These are phyloP conservation scores for Saccharomycopsis javanensis DNA, from an alignment of 805 yeast species.

Conservation along the genomic window DNA sequence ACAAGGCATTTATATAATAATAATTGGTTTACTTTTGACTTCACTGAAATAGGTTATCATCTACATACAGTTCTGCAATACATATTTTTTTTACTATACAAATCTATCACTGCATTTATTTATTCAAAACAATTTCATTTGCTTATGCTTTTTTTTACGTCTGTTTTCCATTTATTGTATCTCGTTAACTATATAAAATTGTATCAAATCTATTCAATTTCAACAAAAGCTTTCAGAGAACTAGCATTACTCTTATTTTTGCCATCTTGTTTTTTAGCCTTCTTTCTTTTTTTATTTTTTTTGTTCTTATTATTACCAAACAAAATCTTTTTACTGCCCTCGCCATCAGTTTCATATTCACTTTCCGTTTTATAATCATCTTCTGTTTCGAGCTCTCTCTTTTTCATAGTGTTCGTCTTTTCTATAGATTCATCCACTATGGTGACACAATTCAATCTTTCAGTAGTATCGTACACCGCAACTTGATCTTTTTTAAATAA, in stretches of 20 bases:
- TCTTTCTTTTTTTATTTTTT: slow-evolving; percentile 32
- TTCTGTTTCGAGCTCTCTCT: slow-evolving; percentile 36
- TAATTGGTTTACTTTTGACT: too few relatives aligned
- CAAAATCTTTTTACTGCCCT: slow-evolving; percentile 50
- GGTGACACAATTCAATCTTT: slow-evolving; percentile 79
- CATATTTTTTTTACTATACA: too few relatives aligned
- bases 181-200: too few relatives aligned
- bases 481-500: slow-evolving; percentile 58
- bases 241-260: slow-evolving; percentile 28
- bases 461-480: slow-evolving; percentile 86
- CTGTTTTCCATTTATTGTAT: too few relatives aligned
- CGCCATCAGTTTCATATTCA: slow-evolving; percentile 70
- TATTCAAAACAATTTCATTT: too few relatives aligned
- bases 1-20: too few relatives aligned
- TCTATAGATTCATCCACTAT: slow-evolving; percentile 73
- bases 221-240: slow-evolving; percentile 8
- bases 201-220: slow-evolving; percentile 5
- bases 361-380: slow-evolving; percentile 53
- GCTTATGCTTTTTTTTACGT: too few relatives aligned
- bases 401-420: slow-evolving; percentile 58
- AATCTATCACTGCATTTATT: too few relatives aligned
- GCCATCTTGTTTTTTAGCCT: slow-evolving; percentile 11
- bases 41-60: too few relatives aligned
- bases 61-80: too few relatives aligned
- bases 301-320: slow-evolving; percentile 32